phyloP scores from a whole-genome alignment of 148 eudicot species.

The Limonium bicolor region DNA sequence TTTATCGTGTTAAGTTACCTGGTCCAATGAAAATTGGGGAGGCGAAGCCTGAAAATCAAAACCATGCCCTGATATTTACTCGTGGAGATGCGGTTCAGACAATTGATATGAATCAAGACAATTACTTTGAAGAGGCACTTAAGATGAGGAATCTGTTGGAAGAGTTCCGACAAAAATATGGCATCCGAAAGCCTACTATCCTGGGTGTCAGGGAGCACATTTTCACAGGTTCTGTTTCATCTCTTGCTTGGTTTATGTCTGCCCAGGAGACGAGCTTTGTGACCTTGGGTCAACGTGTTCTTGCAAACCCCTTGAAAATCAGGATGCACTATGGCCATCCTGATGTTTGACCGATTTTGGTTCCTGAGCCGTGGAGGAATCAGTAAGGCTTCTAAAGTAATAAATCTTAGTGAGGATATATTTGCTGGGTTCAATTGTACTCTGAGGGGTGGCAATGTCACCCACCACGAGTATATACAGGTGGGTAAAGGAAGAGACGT shows the following conservation, averaged over 20 bases:
- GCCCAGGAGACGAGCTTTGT: conserved; percentile 62
- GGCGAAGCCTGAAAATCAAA: conserved; percentile 68
- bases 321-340: conserved; percentile 77
- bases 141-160: conserved; percentile 61
- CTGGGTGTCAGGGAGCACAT: conserved; percentile 67
- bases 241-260: conserved; percentile 71
- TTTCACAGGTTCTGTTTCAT: conserved; percentile 66
- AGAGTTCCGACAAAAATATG: conserved; percentile 41
- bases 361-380: conserved; percentile 61
- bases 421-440: conserved; percentile 76
- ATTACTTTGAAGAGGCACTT: conserved; percentile 73
- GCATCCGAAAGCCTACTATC: conserved; percentile 49
- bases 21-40: conserved; percentile 56
- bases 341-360: conserved; percentile 59
- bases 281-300: conserved; percentile 55
- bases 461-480: conserved; percentile 73
- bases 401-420: conserved; percentile 61
- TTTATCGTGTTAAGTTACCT: conserved; percentile 57
- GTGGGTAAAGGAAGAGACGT: conserved; percentile 74
- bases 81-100: conserved; percentile 73
- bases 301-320: conserved; percentile 60
- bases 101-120: conserved; percentile 80
- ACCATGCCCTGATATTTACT: conserved; percentile 60
- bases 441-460: conserved; percentile 57
- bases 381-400: conserved; percentile 54